These are phyloP conservation scores for Coniosporium tulheliwenetii DNA, from an alignment of 2,329 filamentous ascomycete species.

Conservation along the genomic window DNA sequence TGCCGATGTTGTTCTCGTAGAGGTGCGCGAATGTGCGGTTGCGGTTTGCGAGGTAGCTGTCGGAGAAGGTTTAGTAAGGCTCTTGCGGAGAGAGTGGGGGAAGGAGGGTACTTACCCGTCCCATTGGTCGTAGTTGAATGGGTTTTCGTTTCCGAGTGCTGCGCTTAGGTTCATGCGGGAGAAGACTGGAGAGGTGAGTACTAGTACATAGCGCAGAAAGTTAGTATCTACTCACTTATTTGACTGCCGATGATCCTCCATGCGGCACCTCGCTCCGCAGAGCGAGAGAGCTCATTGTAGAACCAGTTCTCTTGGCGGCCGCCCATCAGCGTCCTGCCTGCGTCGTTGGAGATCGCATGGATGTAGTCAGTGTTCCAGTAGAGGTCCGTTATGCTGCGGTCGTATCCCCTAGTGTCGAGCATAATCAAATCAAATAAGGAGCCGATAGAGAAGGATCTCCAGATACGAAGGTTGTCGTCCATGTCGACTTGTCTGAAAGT, in stretches of 20 bases:
- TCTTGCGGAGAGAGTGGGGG: too few species aligned
- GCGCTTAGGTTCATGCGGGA: conserved; percentile 36
- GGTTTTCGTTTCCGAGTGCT: conserved; percentile 25
- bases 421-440: conserved; percentile 51
- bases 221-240: conserved; percentile 18
- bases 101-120: conserved; percentile 27
- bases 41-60: conserved; percentile 45
- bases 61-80: too few species aligned
- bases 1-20: conserved; percentile 51
- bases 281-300: conserved; percentile 30
- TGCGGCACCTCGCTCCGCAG: conserved; percentile 45
- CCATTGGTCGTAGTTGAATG: conserved; percentile 42
- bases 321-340: conserved; percentile 55
- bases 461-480: conserved; percentile 54
- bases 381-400: conserved; percentile 45
- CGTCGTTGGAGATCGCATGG: conserved; percentile 47
- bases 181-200: conserved; percentile 30
- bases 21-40: conserved; percentile 55
- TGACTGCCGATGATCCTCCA: conserved; percentile 62
- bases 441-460: conserved; percentile 51
- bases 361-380: conserved; percentile 36
- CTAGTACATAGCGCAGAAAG: not conserved
- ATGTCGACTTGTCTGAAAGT: conserved; percentile 41
- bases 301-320: conserved; percentile 61
- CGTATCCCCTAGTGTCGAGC: conserved; percentile 54